Conservation (phyloP, 2,329 filamentous ascomycete species). For the Hypoxylon sp. region DNA sequence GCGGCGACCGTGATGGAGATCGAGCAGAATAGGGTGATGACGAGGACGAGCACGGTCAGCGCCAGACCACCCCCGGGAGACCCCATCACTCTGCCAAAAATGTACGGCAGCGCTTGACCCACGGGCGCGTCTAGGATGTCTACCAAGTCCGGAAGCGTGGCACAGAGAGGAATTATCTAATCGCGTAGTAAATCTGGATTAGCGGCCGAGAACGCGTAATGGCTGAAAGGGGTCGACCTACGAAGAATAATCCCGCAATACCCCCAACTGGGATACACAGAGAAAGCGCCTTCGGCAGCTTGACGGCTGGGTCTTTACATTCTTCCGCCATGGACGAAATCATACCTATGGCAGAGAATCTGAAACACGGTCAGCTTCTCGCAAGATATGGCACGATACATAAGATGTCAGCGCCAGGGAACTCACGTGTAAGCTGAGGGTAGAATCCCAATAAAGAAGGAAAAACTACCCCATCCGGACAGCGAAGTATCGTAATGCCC, state of each 20-base stretch:
- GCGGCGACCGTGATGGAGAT: conserved; percentile 74
- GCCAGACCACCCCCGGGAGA: conserved; percentile 59
- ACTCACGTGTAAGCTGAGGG: conserved; percentile 62
- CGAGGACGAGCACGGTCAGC: conserved; percentile 61
- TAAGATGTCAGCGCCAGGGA: not conserved
- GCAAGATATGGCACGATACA: too few relatives aligned
- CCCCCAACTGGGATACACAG: conserved; percentile 62
- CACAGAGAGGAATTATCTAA: conserved; percentile 60
- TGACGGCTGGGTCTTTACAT: conserved; percentile 59
- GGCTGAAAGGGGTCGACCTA: conserved; percentile 31
- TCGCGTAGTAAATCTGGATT: not conserved
- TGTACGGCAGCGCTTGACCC: conserved; percentile 63
- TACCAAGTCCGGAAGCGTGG: conserved; percentile 51
- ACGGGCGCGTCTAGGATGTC: conserved; percentile 58
- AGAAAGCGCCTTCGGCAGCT: conserved; percentile 61
- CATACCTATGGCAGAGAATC: conserved; percentile 68
- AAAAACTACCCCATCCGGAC: conserved; percentile 66
- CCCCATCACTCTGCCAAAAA: conserved; percentile 61
- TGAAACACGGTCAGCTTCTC: conserved; percentile 30
- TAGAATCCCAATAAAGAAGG: conserved; percentile 69
- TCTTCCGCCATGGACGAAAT: conserved; percentile 70
- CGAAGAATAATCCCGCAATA: conserved; percentile 62
- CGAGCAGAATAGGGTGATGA: conserved; percentile 66
- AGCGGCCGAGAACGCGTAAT: not conserved
- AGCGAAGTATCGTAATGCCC: conserved; percentile 64